Evolutionary conservation across 2,329 filamentous ascomycete genomes (phyloP).

Genomic region (Mollisiaceae sp.): DNA sequence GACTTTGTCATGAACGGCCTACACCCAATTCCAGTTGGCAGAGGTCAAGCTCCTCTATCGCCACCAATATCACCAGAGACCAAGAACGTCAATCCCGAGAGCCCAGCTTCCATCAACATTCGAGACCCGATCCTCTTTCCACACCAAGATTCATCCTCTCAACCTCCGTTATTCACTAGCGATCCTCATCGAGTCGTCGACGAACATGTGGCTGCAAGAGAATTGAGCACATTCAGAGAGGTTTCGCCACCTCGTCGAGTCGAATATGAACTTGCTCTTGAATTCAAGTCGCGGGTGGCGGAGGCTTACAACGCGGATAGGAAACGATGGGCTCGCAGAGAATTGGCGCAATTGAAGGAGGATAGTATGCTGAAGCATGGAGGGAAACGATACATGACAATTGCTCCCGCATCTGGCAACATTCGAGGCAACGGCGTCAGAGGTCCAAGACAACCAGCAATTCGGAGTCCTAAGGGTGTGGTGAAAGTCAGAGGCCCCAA

Average conservation of each 20-base stretch:
- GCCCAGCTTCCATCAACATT: slow-evolving; percentile 42
- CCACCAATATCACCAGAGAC: slow-evolving; percentile 63
- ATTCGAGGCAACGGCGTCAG: slow-evolving; percentile 3
- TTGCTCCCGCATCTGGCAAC: slow-evolving; percentile 36
- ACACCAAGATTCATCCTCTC: slow-evolving; percentile 46
- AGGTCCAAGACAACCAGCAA: not conserved
- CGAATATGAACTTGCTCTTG: slow-evolving; percentile 59
- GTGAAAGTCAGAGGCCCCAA: slow-evolving; percentile 26
- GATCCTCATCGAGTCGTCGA: slow-evolving; percentile 55
- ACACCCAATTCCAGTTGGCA: slow-evolving; percentile 46
- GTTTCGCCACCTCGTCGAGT: slow-evolving; percentile 54
- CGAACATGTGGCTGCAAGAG: slow-evolving; percentile 43
- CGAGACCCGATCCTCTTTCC: slow-evolving; percentile 66
- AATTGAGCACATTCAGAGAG: slow-evolving; percentile 46
- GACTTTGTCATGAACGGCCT: slow-evolving; percentile 37
- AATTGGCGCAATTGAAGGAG: slow-evolving; percentile 38
- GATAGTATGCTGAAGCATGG: slow-evolving; percentile 34
- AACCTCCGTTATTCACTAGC: slow-evolving; percentile 57
- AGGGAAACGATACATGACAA: slow-evolving; percentile 32
- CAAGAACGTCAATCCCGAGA: slow-evolving; percentile 31
- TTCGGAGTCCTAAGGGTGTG: not conserved
- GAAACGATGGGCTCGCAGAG: slow-evolving; percentile 36
- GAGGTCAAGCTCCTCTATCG: slow-evolving; percentile 51
- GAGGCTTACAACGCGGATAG: slow-evolving; percentile 37
- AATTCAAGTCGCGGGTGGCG: slow-evolving; percentile 59